phyloP scores from a whole-genome alignment of 352 stramenopile genomes.

The Globisporangium rhizosaccharum region DNA sequence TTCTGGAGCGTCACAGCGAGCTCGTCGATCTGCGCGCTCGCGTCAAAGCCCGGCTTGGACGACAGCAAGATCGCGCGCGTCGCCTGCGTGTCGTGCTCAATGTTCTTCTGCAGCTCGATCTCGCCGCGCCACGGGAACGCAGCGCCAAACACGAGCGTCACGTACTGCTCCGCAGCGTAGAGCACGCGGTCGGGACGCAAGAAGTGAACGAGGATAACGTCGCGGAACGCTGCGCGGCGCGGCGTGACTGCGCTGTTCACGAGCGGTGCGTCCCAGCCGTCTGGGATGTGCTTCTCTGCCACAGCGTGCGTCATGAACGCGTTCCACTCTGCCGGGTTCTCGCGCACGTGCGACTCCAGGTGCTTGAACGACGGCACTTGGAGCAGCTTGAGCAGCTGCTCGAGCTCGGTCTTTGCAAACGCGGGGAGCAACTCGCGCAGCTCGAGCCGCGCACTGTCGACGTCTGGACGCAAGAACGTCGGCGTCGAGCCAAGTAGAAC shows the following conservation, averaged over 20 bases:
- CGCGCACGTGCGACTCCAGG: slow-evolving; percentile 59
- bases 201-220: slow-evolving; percentile 77
- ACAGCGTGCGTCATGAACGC: slow-evolving; percentile 72
- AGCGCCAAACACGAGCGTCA: slow-evolving; percentile 81
- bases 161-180: slow-evolving; percentile 71
- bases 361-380: slow-evolving; percentile 76
- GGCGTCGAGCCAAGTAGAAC: slow-evolving; percentile 53
- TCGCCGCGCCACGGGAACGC: slow-evolving; percentile 94
- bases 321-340: slow-evolving; percentile 65
- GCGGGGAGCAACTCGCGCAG: slow-evolving; percentile 41
- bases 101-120: slow-evolving; percentile 92
- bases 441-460: slow-evolving; percentile 30
- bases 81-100: slow-evolving; percentile 89
- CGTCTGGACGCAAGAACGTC: slow-evolving; percentile 42
- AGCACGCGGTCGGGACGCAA: slow-evolving; percentile 88
- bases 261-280: slow-evolving; percentile 45
- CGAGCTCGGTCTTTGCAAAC: slow-evolving; percentile 63
- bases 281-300: slow-evolving; percentile 69
- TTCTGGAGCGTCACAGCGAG: slow-evolving; percentile 89
- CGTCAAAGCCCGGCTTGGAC: slow-evolving; percentile 97
- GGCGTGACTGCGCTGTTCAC: slow-evolving; percentile 32
- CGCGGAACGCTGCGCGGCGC: slow-evolving; percentile 69
- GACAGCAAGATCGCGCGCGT: slow-evolving; percentile 94
- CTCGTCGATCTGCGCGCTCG: slow-evolving; percentile 95
- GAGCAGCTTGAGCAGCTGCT: slow-evolving; percentile 83